Evolutionary conservation across 1,139 yeast genomes (phyloP), one percentile per base, ranked within the genome.

Genomic region (Magnusiomyces suaveolens): DNA sequence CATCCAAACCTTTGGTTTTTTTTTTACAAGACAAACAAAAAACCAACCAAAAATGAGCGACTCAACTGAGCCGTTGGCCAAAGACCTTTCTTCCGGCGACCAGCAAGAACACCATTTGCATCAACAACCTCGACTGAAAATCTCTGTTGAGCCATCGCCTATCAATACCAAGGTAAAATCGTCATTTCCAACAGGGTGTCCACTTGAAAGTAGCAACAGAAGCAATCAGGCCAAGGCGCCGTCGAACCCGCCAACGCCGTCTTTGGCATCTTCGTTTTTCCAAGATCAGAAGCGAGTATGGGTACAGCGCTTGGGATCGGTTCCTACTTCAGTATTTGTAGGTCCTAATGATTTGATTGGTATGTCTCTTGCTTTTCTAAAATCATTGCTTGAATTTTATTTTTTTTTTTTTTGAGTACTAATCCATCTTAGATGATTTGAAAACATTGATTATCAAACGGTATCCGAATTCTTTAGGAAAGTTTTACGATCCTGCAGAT

Each of bases 401-500:
- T 41, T 41, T 41, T 41, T 41, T 41, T 41, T 41, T n/a, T 41
- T n/a, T n/a, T n/a, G n/a, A n/a, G n/a, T n/a, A n/a, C n/a, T 41
- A 20, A 4, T 87, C 2, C 65, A 73, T 54, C 82, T 84, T 1
- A 3, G 95, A 87, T 65, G 95, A 87, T 65, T 72, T 87, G 62
- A 87, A 87, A 63, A 71, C 75, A 25, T 74, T 79, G 55, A 75
- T 86, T 0, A 66, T 81, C 52, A 72, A 70, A 54, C 84, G 83
- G 63, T 87, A 80, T 62, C 94, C 95, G 14, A 82, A 82, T 44
- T 74, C 88, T 0, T 70, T 87, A 53, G 92, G 83, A 0, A 69
- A 77, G 50, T 65, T 69, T 20, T 78, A 74, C 57, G 95, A 87
- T 64, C 87, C 92, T 0, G 83, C 94, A 0, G 95, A 87, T 60